phyloP scores from a whole-genome alignment of 495 filamentous ascomycete species.

The Staphylotrichum tortipilum region DNA sequence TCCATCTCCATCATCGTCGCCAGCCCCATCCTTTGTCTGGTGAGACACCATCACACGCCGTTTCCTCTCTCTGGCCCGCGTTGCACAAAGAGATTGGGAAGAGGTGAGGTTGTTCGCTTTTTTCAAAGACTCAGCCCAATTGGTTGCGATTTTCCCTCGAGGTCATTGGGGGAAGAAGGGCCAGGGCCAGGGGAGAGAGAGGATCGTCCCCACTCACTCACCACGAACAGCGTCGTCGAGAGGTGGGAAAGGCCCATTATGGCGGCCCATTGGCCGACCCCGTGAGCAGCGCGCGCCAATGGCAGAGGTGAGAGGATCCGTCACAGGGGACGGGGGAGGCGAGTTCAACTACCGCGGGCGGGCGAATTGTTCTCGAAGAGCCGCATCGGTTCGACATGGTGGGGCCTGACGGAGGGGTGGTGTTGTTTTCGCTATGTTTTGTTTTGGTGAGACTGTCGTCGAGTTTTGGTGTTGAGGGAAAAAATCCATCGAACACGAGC shows the following conservation, averaged over 20 bases:
- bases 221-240: too few species aligned
- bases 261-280: constrained; percentile 26
- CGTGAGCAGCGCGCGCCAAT: constrained; percentile 23
- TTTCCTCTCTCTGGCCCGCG: background rate
- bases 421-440: too few species aligned
- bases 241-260: constrained; percentile 19
- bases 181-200: constrained; percentile 13
- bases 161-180: constrained; percentile 7
- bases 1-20: too few species aligned
- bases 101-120: constrained; percentile 10
- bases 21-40: background rate
- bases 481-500: background rate
- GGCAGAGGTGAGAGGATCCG: too few species aligned
- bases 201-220: too few species aligned
- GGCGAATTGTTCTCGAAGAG: constrained; percentile 20
- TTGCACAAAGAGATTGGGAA: constrained; percentile 6
- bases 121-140: constrained; percentile 18
- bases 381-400: too few species aligned
- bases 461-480: background rate
- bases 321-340: too few species aligned
- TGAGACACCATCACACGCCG: too few species aligned
- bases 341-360: too few species aligned
- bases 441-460: too few species aligned
- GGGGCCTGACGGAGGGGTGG: too few species aligned
- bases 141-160: constrained; percentile 10